Percentiles rank a stretch among this genome's conserved stretches.
Evolutionary conservation across 1,284 basidiomycete species (phyloP).

Genomic region (Trichosporon asahii): DNA sequence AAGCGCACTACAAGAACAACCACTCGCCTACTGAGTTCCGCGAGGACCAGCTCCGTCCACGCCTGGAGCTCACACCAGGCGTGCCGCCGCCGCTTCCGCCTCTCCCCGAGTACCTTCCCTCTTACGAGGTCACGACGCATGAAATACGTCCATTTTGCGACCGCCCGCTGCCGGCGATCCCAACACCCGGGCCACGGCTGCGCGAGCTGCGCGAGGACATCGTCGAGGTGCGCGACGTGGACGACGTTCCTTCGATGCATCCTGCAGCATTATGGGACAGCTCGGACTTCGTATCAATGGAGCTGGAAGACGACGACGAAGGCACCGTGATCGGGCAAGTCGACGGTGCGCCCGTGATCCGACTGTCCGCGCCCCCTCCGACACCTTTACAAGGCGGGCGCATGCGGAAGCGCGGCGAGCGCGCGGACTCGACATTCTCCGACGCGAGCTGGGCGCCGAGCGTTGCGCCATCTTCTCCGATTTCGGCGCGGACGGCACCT

Average conservation of each 20-base stretch:
- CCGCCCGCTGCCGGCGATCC: not conserved
- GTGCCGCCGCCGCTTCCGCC: not conserved
- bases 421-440: constrained; percentile 6
- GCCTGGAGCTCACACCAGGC: not conserved
- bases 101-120: not conserved
- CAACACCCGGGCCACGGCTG: not conserved
- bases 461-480: not conserved
- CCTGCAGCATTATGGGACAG: not conserved
- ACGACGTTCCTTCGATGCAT: not conserved
- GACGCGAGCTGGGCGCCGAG: constrained; percentile 11
- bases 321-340: constrained; percentile 1
- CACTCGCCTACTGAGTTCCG: not conserved
- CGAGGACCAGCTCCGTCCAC: not conserved
- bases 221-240: constrained; percentile 60
- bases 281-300: constrained; percentile 9
- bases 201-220: constrained; percentile 55
- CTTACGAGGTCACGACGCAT: constrained; percentile 8
- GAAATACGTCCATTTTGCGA: constrained; percentile 7
- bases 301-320: constrained; percentile 11
- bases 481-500: not conserved
- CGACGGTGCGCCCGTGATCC: not conserved
- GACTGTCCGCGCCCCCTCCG: not conserved
- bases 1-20: constrained; percentile 10
- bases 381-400: not conserved
- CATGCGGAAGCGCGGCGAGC: constrained; percentile 5